A percentile compares a stretch with the other conserved stretches of the same genome.
Conservation (phyloP, 306 rosid species). For the Vicia sativa region DNA sequence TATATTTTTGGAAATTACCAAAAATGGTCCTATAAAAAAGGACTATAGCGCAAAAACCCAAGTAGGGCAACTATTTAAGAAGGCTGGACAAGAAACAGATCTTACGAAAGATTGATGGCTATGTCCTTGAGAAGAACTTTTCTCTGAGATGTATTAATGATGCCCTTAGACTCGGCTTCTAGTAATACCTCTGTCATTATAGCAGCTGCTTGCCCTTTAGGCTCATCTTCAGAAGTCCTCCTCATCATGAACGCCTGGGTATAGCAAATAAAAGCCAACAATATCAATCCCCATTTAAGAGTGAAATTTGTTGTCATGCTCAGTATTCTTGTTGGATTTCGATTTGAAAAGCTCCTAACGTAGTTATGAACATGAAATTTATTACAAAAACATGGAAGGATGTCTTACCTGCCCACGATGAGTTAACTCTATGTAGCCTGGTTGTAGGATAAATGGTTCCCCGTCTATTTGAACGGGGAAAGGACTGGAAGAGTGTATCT, state of each 20-base stretch:
- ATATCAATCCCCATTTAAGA: slow-evolving; percentile 23
- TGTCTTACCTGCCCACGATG: slow-evolving; percentile 58
- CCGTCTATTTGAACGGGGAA: slow-evolving; percentile 89
- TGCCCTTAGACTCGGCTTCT: slow-evolving; percentile 75
- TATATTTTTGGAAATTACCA: slow-evolving; percentile 32
- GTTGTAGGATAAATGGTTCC: slow-evolving; percentile 70
- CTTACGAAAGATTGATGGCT: slow-evolving; percentile 67
- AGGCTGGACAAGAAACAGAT: slow-evolving; percentile 24
- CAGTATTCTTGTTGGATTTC: slow-evolving; percentile 13
- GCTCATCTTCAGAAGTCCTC: slow-evolving; percentile 74
- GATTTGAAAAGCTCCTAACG: not conserved
- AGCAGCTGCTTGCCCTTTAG: slow-evolving; percentile 72
- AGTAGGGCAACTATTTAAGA: slow-evolving; percentile 28
- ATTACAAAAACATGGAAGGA: slow-evolving; percentile 27
- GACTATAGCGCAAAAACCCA: slow-evolving; percentile 48
- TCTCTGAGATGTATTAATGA: slow-evolving; percentile 71
- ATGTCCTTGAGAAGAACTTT: slow-evolving; percentile 62
- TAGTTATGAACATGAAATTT: slow-evolving; percentile 3
- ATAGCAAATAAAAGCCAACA: slow-evolving; percentile 20
- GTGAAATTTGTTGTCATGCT: slow-evolving; percentile 25
- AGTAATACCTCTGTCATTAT: slow-evolving; percentile 71
- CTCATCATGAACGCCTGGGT: slow-evolving; percentile 66
- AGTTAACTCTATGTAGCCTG: slow-evolving; percentile 61
- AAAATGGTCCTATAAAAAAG: slow-evolving; percentile 32
- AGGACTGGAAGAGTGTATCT: slow-evolving; percentile 69